Evolutionary conservation across 2,329 filamentous ascomycete genomes (phyloP).

Genomic region (Hypocrella siamensis): DNA sequence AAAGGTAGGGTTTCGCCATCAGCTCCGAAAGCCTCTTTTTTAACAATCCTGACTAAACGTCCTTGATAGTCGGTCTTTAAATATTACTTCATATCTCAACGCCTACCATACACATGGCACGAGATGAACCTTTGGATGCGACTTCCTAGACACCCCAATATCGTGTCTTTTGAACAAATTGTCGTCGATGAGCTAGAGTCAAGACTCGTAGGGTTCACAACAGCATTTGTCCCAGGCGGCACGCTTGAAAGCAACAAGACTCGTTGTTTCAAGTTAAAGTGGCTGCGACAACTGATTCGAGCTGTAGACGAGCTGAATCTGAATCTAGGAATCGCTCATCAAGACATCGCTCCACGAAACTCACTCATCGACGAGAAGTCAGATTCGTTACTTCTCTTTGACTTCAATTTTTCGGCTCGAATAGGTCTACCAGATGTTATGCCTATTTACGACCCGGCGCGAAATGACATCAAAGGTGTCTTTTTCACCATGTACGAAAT

Average conservation of each 20-base stretch:
- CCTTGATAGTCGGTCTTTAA: constrained; percentile 15
- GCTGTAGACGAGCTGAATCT: constrained; percentile 22
- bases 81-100: constrained; percentile 14
- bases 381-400: constrained; percentile 18
- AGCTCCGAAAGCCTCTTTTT: background rate
- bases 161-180: constrained; percentile 18
- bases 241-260: constrained; percentile 13
- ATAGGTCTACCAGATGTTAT: background rate
- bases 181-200: constrained; percentile 17
- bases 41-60: background rate
- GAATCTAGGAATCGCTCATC: constrained; percentile 18
- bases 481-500: constrained; percentile 20
- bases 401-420: constrained; percentile 14
- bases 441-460: constrained; percentile 5
- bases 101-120: constrained; percentile 11
- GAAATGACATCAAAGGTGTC: constrained; percentile 16
- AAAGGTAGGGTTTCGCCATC: constrained; percentile 3
- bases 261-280: constrained; percentile 18
- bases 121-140: constrained; percentile 20
- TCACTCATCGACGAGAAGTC: constrained; percentile 17
- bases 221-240: constrained; percentile 17
- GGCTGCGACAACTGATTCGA: constrained; percentile 17
- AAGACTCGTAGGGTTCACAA: constrained; percentile 21
- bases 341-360: constrained; percentile 21
- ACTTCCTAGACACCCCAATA: constrained; percentile 19